Evolutionary conservation across 2,329 filamentous ascomycete genomes (phyloP).

Genomic region (Hypomyces perniciosus): DNA sequence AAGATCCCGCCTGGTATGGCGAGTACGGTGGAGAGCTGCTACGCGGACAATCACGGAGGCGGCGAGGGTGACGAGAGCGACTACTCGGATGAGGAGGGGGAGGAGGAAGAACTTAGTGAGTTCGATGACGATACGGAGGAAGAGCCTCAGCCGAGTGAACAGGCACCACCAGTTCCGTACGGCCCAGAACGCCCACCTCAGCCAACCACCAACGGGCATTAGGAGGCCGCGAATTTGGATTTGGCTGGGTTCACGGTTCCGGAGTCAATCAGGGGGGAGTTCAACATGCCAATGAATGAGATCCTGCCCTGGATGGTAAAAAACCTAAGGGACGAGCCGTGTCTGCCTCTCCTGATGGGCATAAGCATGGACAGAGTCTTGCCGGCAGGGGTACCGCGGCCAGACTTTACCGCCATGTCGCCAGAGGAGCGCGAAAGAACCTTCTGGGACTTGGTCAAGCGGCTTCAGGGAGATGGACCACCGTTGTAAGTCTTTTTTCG

Average conservation of each 20-base stretch:
- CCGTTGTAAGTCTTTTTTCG: neutral
- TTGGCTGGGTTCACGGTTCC: neutral
- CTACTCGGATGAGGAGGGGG: constrained; percentile 58
- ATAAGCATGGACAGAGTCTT: constrained; percentile 1
- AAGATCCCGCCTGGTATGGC: constrained; percentile 62
- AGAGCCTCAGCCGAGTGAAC: constrained; percentile 34
- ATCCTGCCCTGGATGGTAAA: neutral
- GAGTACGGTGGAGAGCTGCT: constrained; percentile 53
- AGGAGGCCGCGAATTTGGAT: constrained; percentile 24
- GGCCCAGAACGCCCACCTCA: constrained; percentile 45
- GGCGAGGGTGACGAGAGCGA: constrained; percentile 56
- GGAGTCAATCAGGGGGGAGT: neutral
- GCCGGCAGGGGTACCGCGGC: neutral
- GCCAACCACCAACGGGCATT: constrained; percentile 39
- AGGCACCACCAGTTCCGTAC: constrained; percentile 35
- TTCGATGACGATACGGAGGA: constrained; percentile 58
- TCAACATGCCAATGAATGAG: constrained; percentile 2
- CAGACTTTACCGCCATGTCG: constrained; percentile 3
- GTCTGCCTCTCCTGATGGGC: constrained; percentile 1
- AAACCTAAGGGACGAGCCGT: constrained; percentile 2
- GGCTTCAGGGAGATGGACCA: neutral
- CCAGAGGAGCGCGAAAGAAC: neutral
- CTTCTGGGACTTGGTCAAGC: constrained; percentile 2
- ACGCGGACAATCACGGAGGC: constrained; percentile 47
- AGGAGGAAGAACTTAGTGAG: constrained; percentile 57